Evolutionary conservation across 225 moss, liverwort and hornwort genomes (phyloP).

Genomic region (Straminergon stramineum): DNA sequence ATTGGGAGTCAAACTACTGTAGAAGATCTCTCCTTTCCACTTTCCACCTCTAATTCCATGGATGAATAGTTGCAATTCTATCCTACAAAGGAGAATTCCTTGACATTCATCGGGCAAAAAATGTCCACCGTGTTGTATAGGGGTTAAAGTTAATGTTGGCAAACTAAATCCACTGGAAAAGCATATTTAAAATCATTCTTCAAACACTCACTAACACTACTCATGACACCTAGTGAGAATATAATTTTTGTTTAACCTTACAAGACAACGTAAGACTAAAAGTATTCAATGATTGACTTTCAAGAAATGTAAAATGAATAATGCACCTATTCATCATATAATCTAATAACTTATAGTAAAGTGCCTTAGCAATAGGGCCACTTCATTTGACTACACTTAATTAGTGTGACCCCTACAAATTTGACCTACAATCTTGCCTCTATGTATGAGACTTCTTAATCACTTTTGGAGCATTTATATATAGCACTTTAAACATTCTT

Average conservation of each 20-base stretch:
- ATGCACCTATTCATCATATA: not conserved
- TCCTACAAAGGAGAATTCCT: too few relatives aligned
- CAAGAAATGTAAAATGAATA: rapidly evolving
- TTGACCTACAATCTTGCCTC: rapidly evolving
- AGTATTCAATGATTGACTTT: not conserved
- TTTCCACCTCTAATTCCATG: too few relatives aligned
- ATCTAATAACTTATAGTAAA: rapidly evolving
- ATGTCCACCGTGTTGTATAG: too few relatives aligned
- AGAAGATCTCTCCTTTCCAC: too few relatives aligned
- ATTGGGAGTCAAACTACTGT: too few relatives aligned
- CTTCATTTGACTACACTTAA: not conserved
- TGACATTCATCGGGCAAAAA: too few relatives aligned
- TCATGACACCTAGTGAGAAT: rapidly evolving
- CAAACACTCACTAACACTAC: rapidly evolving
- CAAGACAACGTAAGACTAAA: rapidly evolving
- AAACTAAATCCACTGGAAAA: not conserved
- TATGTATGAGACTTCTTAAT: rapidly evolving
- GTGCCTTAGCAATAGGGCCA: rapidly evolving
- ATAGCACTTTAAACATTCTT: rapidly evolving
- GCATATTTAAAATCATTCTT: too few relatives aligned
- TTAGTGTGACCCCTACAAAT: not conserved
- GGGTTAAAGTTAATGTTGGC: not conserved
- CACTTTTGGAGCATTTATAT: rapidly evolving
- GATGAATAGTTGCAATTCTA: too few relatives aligned
- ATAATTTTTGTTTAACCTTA: rapidly evolving